Evolutionary conservation across 2,329 filamentous ascomycete species (phyloP), one percentile per base, ranked within the genome.

Genomic region (Chrysosporium queenslandicum): DNA sequence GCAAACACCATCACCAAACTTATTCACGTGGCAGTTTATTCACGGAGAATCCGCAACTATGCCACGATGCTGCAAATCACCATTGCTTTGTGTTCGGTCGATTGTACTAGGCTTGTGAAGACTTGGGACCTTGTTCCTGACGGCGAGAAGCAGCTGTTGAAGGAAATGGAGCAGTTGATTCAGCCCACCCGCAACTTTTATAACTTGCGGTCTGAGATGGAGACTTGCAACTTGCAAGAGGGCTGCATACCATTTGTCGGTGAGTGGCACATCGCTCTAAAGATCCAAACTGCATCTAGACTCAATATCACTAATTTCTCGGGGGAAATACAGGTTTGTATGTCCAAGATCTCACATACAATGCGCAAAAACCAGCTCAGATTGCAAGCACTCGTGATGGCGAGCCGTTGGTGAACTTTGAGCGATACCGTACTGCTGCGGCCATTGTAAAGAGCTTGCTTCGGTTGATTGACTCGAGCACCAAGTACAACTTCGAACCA

Each of bases 191-290:
- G 77, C 50, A 84, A 84, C 60, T 84, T 84, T 61, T 71, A 81
- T 61, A 78, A 77, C 55, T 68, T 84, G 21, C 74, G 81, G 14
- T 67, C 75, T 7, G 81, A 83, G 61, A 84, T 84, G 80, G 81
- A 83, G 63, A 76, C 74, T 7, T 73, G 74, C 18, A 74, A 74
- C 55, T 65, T 76, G 9, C 78, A 80, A 42, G 75, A 79, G 34
- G 80, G 80, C 29, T 83, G 81, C 60, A 81, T 84, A 59, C 81
- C 81, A 2, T 83, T 84, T 63, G 78, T 84, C 57, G 80, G 76
- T 77, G 60, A 62, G 72, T 66, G n/a, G n/a, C n/a, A 46, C 25
- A 18, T 27, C 25, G 27, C 8, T 16, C 16, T 21, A 18, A 20
- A 16, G 25, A 6, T 11, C 18, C 37, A 34, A 18, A 3, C 4